Evolutionary conservation across 768 basidiomycete species (phyloP), one percentile per base, ranked within the genome.

Genomic region (Lactifluus pinguis): DNA sequence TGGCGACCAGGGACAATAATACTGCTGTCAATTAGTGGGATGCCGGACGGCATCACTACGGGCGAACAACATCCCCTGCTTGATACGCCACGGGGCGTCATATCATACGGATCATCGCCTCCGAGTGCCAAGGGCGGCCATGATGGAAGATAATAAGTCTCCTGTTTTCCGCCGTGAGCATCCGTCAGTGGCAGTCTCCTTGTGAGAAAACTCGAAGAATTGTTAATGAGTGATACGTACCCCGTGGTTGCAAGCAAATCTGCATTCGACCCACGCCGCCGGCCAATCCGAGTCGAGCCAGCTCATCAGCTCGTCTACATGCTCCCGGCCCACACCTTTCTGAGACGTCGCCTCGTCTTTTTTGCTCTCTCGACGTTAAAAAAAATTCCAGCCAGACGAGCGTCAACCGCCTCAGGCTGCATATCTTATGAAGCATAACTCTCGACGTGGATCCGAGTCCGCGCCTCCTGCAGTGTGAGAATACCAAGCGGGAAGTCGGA

Each of bases 211-310:
- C 1, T 36, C 4, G 34, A 36, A 4, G 34, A 10, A 41, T 10
- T 25, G 25, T 25, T 25, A 25, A 25, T 5, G 11, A 17, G 25
- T 19, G 19, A 64, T 36, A 36, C 66, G n/a, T 55, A 66, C 66
- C 25, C 25, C 66, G 15, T 32, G 36, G 29, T 38, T 36, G 6
- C 67, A 25, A 68, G 38, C 58, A 3, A 56, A 59, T 11, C 57
- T 45, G 36, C 67, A 68, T 39, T 48, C 48, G 10, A 65, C 56
- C 56, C 67, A 68, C 13, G 44, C 30, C 6, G 67, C 25, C 25
- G 25, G 60, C 67, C 67, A 25, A n/a, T n/a, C n/a, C n/a, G n/a
- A 68, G 36, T 65, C 67, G 9, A 68, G 57, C 67, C 67, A 68
- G 4, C 5, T 14, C 64, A 68, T 68, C 34, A 67, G 50, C 32